Conservation (phyloP, 768 basidiomycete species). For the Daedaleopsis sinensis region DNA sequence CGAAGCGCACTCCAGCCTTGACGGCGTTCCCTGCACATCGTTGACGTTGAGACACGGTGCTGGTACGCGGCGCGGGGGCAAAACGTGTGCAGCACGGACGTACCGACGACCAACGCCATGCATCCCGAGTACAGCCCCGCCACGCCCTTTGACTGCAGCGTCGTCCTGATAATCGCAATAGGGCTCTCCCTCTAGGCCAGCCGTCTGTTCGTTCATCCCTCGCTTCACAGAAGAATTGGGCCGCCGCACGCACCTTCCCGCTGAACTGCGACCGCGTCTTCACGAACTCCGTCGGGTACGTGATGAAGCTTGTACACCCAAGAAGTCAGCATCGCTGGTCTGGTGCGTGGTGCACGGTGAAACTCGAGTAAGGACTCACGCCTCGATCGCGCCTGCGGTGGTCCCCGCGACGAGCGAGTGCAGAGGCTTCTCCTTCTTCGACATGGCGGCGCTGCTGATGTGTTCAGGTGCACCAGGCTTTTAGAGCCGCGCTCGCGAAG, state of each 20-base stretch:
- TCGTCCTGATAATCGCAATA: conserved; percentile 72
- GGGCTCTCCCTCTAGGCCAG: conserved; percentile 62
- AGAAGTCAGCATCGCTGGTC: neutral
- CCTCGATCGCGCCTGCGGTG: conserved; percentile 91
- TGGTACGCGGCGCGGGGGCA: neutral
- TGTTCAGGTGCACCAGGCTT: neutral
- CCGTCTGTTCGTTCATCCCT: neutral
- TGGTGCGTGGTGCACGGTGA: neutral
- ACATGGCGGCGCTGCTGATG: conserved; percentile 32
- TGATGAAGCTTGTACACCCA: conserved; percentile 59
- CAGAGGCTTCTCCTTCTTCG: conserved; percentile 77
- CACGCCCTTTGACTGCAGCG: conserved; percentile 74
- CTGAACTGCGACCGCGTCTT: conserved; percentile 95
- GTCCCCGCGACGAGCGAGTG: conserved; percentile 91
- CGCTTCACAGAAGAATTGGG: neutral
- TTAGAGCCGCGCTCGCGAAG: too few species aligned
- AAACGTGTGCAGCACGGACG: neutral
- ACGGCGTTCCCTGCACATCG: conserved; percentile 64
- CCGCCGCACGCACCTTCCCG: conserved; percentile 54
- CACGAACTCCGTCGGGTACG: conserved; percentile 89
- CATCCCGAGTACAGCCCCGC: conserved; percentile 93
- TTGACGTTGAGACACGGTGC: neutral
- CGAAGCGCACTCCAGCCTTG: conserved; percentile 96
- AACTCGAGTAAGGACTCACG: conserved; percentile 57
- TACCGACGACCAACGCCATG: conserved; percentile 78